A percentile compares a stretch with the other conserved stretches of the same genome.
These are phyloP conservation scores for Hypoxylon sp. DNA, from an alignment of 2,329 filamentous ascomycete genomes.

Conservation along the genomic window DNA sequence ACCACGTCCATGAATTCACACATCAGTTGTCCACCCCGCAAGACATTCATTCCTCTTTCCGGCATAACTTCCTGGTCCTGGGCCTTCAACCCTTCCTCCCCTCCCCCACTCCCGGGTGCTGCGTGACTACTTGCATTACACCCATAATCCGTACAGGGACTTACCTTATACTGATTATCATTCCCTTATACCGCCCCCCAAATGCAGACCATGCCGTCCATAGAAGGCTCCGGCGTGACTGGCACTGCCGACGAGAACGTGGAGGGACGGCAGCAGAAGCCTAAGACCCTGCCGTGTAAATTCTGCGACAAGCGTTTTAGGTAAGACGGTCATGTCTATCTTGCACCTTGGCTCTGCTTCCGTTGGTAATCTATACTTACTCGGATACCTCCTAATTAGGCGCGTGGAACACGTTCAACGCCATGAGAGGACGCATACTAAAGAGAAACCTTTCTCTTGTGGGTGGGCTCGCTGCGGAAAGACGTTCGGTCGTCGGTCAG, in stretches of 20 bases:
- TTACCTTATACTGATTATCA: conserved; percentile 49
- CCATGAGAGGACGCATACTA: conserved; percentile 73
- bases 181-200: conserved; percentile 47
- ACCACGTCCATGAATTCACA: conserved; percentile 52
- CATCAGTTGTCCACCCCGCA: conserved; percentile 51
- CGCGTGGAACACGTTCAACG: conserved; percentile 74
- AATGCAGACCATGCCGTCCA: conserved; percentile 63
- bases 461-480: conserved; percentile 70
- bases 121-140: conserved; percentile 53
- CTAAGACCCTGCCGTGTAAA: conserved; percentile 71
- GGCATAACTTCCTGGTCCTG: conserved; percentile 49
- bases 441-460: conserved; percentile 73
- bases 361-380: conserved; percentile 56
- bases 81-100: conserved; percentile 46
- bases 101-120: conserved; percentile 51
- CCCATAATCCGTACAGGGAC: conserved; percentile 50
- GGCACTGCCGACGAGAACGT: conserved; percentile 59
- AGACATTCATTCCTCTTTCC: conserved; percentile 52
- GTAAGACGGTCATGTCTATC: conserved; percentile 55
- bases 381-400: conserved; percentile 57
- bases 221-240: conserved; percentile 59
- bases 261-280: conserved; percentile 68
- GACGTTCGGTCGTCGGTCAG: conserved; percentile 72
- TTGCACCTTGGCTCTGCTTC: conserved; percentile 35
- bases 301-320: conserved; percentile 73